Evolutionary conservation across 2,329 filamentous ascomycete species (phyloP).

Genomic region (Venturia carpophila): DNA sequence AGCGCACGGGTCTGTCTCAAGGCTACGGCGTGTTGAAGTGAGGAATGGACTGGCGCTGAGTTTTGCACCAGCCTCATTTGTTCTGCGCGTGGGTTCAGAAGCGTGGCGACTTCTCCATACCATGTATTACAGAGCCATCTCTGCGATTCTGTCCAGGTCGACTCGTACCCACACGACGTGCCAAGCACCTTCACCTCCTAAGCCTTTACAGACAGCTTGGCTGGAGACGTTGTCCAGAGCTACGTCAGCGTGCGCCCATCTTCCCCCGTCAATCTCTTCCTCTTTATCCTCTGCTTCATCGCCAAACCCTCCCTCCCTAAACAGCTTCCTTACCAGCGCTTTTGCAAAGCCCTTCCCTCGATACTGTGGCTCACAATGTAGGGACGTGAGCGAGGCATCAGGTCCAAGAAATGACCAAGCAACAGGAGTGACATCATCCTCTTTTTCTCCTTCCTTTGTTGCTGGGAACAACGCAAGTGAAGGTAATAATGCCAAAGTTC

Average conservation of each 20-base stretch:
- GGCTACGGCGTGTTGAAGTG: no score
- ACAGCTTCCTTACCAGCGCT: conserved; percentile 49
- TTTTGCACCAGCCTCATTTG: no score
- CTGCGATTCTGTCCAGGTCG: conserved; percentile 29
- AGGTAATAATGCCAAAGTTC: conserved; percentile 35
- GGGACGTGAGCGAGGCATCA: conserved; percentile 53
- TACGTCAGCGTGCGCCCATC: conserved; percentile 57
- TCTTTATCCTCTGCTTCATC: conserved; percentile 29
- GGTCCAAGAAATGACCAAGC: conserved; percentile 59
- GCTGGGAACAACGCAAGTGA: conserved; percentile 32
- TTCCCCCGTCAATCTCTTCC: conserved; percentile 35
- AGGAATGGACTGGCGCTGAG: no score
- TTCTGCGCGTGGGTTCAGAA: no score
- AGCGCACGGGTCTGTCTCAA: no score
- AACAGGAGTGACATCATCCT: conserved; percentile 39
- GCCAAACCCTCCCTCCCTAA: conserved; percentile 42
- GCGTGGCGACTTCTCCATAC: background rate
- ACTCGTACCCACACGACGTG: conserved; percentile 50
- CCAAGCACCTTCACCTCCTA: conserved; percentile 52
- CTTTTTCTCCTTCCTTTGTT: conserved; percentile 31
- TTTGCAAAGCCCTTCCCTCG: conserved; percentile 58
- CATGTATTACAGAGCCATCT: background rate
- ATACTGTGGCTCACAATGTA: conserved; percentile 54
- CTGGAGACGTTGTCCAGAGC: conserved; percentile 53
- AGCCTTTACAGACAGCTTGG: conserved; percentile 52